Evolutionary conservation across 1,139 yeast genomes (phyloP).

Genomic region (Diutina mesorugosa): DNA sequence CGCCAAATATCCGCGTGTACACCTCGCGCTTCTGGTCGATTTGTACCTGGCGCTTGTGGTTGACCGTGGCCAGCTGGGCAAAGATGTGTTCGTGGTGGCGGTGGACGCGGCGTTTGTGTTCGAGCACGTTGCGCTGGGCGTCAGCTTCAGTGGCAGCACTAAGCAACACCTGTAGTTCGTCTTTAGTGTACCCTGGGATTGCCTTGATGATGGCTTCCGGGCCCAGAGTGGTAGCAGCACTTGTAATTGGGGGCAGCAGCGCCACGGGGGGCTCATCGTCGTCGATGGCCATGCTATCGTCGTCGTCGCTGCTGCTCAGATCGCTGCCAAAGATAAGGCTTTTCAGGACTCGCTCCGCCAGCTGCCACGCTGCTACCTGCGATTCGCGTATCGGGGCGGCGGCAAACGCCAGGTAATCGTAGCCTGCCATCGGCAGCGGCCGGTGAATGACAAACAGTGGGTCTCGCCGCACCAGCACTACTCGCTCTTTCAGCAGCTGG

Average conservation of each 20-base stretch:
- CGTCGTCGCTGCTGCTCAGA: constrained; percentile 5
- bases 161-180: constrained; percentile 18
- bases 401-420: constrained; percentile 14
- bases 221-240: not conserved
- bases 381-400: constrained; percentile 15
- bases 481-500: constrained; percentile 11
- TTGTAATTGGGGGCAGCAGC: not conserved
- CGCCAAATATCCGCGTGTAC: constrained; percentile 25
- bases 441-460: constrained; percentile 9
- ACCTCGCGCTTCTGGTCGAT: constrained; percentile 29
- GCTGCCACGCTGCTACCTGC: constrained; percentile 35
- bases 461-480: not conserved
- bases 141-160: constrained; percentile 9
- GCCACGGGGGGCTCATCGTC: constrained; percentile 1
- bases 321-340: constrained; percentile 25
- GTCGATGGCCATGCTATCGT: not conserved
- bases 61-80: constrained; percentile 10
- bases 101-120: not conserved
- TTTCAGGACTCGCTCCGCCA: constrained; percentile 26
- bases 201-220: constrained; percentile 10
- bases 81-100: not conserved
- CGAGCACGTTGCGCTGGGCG: constrained; percentile 15
- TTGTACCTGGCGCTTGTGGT: constrained; percentile 28
- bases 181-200: constrained; percentile 29
- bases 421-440: constrained; percentile 10